phyloP scores from a whole-genome alignment of 1,139 yeast genomes.

The Hyphopichia wangnamkhiaoensis region DNA sequence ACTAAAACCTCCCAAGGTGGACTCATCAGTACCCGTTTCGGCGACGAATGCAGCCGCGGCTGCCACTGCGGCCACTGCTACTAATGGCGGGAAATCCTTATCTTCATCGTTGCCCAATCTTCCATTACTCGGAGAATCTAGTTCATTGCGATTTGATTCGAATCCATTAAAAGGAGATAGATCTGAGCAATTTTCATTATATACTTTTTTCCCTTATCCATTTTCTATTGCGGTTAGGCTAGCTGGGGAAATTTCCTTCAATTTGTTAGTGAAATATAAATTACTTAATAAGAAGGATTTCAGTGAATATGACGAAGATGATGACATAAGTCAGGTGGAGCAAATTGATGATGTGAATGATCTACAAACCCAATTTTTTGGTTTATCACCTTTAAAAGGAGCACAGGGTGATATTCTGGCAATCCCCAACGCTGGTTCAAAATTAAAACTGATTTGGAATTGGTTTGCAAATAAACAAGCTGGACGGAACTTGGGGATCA shows the following conservation, averaged over 20 bases:
- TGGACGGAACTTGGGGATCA: conserved; percentile 14
- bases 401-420: conserved; percentile 33
- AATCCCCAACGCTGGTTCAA: conserved; percentile 25
- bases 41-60: neutral
- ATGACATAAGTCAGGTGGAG: conserved; percentile 18
- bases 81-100: too few species aligned
- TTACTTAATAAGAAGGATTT: conserved; percentile 31
- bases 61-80: neutral
- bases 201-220: conserved; percentile 48
- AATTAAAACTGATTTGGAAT: conserved; percentile 22
- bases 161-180: conserved; percentile 36
- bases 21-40: conserved; percentile 8
- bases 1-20: conserved; percentile 8
- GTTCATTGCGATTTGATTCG: conserved; percentile 25
- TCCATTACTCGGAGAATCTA: conserved; percentile 6
- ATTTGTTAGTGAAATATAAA: conserved; percentile 20
- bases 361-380: conserved; percentile 39
- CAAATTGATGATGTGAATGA: conserved; percentile 28
- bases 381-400: conserved; percentile 44
- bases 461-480: conserved; percentile 24
- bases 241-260: conserved; percentile 19
- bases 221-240: conserved; percentile 29
- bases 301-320: conserved; percentile 21
- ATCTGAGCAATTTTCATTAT: conserved; percentile 41
- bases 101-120: neutral